Base-by-base conservation (phyloP, 2,329 filamentous ascomycete species). In the Geosmithia morbida region DNA sequence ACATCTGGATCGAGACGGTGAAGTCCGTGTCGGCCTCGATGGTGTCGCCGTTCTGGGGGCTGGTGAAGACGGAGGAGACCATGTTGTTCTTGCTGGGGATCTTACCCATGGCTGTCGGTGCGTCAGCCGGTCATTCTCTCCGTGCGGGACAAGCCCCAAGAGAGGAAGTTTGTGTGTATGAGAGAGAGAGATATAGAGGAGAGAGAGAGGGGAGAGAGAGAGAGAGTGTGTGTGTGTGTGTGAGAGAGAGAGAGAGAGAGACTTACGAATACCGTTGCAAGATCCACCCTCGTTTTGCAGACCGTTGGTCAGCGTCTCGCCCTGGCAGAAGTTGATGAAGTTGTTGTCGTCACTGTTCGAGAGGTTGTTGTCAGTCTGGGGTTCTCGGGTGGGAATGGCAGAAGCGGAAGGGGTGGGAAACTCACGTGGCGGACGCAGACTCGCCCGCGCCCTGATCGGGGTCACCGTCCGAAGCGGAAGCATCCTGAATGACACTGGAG, bases 261-360 rank as follows among this genome's bases (percentile, higher is more conserved):
- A 68, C 72, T 60, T 67, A 75, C 74, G 63, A 53, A 79, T 71
- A 57, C 74, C 74, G 59, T 83, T 83, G 64, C 79, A 83, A 37
- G 79, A 83, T 18, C 79, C 79, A 4, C 54, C 60, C 49, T 65
- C 66, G 46, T 72, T 65, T 59, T 83, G 79, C 26, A 71, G 61
- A 55, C 79, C 79, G 55, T 83, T 78, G 52, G 79, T 82, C 44
- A 79, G 58, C 0, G 65, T 71, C 57, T 71, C 54, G 43, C 71
- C 74, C 4, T 60, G 50, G 57, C 76, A 80, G 59, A 79, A 77
- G 68, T 79, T 80, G 70, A 80, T 77, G 58, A 79, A 80, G 65
- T 81, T 81, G 65, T 66, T 65, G 17, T 63, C 51, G 53, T 80
- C 75, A 51, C 75, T 79, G 45, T 2, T 10, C 6, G n/a, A n/a